Base-by-base conservation (phyloP, 2,329 filamentous ascomycete genomes). In the Exophiala alcalophila region DNA sequence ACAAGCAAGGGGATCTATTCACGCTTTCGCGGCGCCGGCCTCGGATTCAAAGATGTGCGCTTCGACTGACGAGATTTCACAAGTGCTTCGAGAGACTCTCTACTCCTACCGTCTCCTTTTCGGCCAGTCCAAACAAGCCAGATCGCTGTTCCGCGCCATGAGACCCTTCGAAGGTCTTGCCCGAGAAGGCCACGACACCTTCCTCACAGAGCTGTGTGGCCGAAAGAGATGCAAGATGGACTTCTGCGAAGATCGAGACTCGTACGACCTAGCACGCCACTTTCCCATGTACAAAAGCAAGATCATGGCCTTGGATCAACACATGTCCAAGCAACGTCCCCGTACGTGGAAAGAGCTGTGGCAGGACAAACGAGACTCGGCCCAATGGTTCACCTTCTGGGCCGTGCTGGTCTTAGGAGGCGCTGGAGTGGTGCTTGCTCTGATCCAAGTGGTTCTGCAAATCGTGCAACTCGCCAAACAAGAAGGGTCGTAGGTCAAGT, bases 361-460 rank as follows among this genome's bases (percentile, higher is more conserved):
- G 34, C 7, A n/a, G 7, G 34, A 37, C 21, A 37, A 37, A 7
- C 19, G 34, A 15, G 34, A 37, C 24, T 10, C 8, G 7, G 34
- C 19, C 10, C 21, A 26, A 11, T 37, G 34, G 34, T 12, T 12
- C 5, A 37, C 20, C 3, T 37, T 37, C 15, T 37, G 34, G 34
- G 21, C 16, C 15, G 21, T 37, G 8, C 2, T 37, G 2, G 18
- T 37, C 12, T 26, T 28, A 10, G 34, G 34, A n/a, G 34, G 18
- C 8, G 9, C 27, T 3, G 21, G 34, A 2, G 8, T 37, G 3
- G 14, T 37, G 34, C 6, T 37, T 10, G 9, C 20, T 4, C n/a
- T n/a, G n/a, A n/a, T n/a, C n/a, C n/a, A 14, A 12, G 27, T 29
- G 6, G n/a, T 29, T 6, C 27, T 29, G 5, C 27, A 29, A 12